phyloP scores from a whole-genome alignment of 768 basidiomycete genomes.

The Mycena crocata region DNA sequence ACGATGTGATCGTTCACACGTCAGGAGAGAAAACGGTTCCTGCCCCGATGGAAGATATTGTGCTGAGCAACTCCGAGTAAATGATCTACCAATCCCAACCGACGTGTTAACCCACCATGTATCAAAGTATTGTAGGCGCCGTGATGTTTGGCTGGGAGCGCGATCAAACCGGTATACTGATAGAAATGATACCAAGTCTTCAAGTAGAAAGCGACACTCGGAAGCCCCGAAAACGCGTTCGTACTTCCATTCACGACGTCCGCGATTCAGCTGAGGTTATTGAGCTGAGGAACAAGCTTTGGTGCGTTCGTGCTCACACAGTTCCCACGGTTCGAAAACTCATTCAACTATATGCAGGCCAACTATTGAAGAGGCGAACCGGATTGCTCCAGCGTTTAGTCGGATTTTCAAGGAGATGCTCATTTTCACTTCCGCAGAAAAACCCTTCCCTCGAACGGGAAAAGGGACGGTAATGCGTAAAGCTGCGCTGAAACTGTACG shows the following conservation, averaged over 20 bases:
- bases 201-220: too few species aligned
- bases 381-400: conserved; percentile 44
- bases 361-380: conserved; percentile 48
- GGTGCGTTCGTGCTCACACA: conserved; percentile 35
- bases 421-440: conserved; percentile 44
- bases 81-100: background rate
- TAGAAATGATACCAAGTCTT: conserved; percentile 40
- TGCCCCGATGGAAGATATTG: conserved; percentile 39
- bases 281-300: conserved; percentile 44
- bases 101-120: too few species aligned
- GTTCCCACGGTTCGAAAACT: background rate
- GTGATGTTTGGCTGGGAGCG: conserved; percentile 55
- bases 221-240: too few species aligned
- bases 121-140: conserved; percentile 42
- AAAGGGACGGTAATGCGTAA: conserved; percentile 55
- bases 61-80: conserved; percentile 36
- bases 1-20: conserved; percentile 46
- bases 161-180: conserved; percentile 45
- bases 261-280: conserved; percentile 38
- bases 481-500: conserved; percentile 47
- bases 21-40: conserved; percentile 49
- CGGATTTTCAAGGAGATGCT: conserved; percentile 57
- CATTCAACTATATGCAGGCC: conserved; percentile 31
- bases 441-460: conserved; percentile 48
- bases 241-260: too few species aligned